These are phyloP conservation scores for Botryosphaeria dothidea DNA, from an alignment of 2,329 filamentous ascomycete species.

Conservation along the genomic window DNA sequence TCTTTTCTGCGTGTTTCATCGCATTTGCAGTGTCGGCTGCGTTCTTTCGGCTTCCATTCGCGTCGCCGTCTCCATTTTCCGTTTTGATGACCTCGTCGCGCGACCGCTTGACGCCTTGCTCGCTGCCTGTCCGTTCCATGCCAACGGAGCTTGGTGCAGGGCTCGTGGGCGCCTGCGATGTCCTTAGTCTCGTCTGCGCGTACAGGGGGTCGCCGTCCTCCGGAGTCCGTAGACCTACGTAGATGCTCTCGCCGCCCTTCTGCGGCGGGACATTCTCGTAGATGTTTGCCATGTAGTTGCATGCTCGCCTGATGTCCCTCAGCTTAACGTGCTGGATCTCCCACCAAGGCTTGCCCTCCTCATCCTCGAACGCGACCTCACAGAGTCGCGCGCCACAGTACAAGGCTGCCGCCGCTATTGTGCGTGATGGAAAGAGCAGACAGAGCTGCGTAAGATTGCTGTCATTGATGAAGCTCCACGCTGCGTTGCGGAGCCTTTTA, in stretches of 20 bases:
- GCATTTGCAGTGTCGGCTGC: not conserved
- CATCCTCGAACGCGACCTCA: conserved; percentile 69
- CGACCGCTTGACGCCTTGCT: conserved; percentile 28
- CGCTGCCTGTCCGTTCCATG: conserved; percentile 28
- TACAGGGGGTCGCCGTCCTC: conserved; percentile 34
- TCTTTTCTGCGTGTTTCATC: conserved; percentile 13
- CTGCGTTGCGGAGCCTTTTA: conserved; percentile 78
- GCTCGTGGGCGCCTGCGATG: conserved; percentile 27
- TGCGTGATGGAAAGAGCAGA: conserved; percentile 74
- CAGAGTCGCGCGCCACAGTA: conserved; percentile 83
- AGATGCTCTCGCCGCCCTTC: conserved; percentile 47
- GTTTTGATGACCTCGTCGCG: conserved; percentile 22
- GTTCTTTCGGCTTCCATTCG: conserved; percentile 16
- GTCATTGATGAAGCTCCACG: conserved; percentile 95
- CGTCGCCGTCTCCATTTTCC: conserved; percentile 21
- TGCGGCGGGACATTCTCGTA: conserved; percentile 45
- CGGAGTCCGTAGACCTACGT: conserved; percentile 45
- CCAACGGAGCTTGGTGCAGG: conserved; percentile 22
- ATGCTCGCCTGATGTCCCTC: conserved; percentile 68
- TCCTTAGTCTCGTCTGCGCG: conserved; percentile 32
- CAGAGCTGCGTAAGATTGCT: conserved; percentile 82
- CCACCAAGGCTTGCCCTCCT: conserved; percentile 84
- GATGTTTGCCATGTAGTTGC: conserved; percentile 69
- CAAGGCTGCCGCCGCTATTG: conserved; percentile 81
- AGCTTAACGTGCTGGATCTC: conserved; percentile 71